Evolutionary conservation across 352 stramenopile species (phyloP), one percentile per base, ranked within the genome.

Genomic region (Globisporangium mamillatum): DNA sequence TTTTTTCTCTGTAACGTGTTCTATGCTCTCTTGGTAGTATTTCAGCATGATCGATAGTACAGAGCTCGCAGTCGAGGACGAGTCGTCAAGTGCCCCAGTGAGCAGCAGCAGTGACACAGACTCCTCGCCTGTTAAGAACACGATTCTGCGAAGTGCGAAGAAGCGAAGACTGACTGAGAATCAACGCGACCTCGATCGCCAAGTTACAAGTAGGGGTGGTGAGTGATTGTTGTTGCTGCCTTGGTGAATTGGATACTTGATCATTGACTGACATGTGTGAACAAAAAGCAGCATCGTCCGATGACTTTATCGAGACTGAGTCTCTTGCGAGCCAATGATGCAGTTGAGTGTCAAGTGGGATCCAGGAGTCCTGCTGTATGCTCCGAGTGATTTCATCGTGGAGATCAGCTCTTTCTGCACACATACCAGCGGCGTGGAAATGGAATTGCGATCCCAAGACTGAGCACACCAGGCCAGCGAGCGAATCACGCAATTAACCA

Each of bases 31-130:
- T 8, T 12, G 7, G 12, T 1, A 61, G 56, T 61, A 61, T 36
- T 48, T 46, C 32, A 61, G 56, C 10, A 61, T 61, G 56, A 61
- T 48, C 27, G 56, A 48, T 22, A 61, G 18, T 20, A 36, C 41
- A 8, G 32, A 61, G 56, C 32, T 61, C 20, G 20, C 32, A 61
- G 32, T 61, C 56, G 32, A 61, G 25, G 32, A 48, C 4, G 29
- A 34, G 8, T 32, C 56, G n/a, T 61, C 56, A 36, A 61, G 32
- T 20, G 20, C 56, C 18, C 6, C 32, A 20, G 56, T 22, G 32
- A 61, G 32, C 56, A 61, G 32, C 32, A 61, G 18, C 56, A 61
- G 56, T 61, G 56, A 24, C 20, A 48, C 29, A 16, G 56, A 48
- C 20, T 25, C 56, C 1, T 48, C 32, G 0, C 29, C 56, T 48